A percentile compares a stretch with the other conserved stretches of the same genome.
Conservation (phyloP, 306 rosid genomes). For the Medicago lupulina region DNA sequence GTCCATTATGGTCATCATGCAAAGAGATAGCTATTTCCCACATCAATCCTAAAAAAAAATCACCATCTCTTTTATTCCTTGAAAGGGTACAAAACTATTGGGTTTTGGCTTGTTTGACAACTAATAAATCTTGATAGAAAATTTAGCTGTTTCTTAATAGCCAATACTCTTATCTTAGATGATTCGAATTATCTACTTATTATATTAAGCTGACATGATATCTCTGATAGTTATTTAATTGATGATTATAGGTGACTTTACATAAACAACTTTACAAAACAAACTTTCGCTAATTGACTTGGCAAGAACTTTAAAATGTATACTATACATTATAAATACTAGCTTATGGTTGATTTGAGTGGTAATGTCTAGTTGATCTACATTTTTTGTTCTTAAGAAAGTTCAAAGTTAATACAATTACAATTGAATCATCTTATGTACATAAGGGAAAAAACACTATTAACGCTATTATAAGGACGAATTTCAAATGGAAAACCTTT, state of each 20-base stretch:
- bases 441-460: too few relatives aligned
- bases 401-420: too few relatives aligned
- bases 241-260: constrained; percentile 3
- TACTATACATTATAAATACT: too few relatives aligned
- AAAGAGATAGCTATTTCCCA: constrained; percentile 1
- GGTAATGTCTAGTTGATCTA: too few relatives aligned
- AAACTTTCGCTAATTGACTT: background rate
- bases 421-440: too few relatives aligned
- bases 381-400: too few relatives aligned
- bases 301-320: background rate
- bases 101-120: constrained; percentile 10
- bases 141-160: background rate
- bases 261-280: background rate
- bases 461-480: too few relatives aligned
- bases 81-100: background rate
- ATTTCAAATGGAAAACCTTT: too few relatives aligned
- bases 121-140: constrained; percentile 22
- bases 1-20: constrained; percentile 23
- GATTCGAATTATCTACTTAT: constrained; percentile 1
- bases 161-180: constrained; percentile 9
- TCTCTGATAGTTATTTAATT: constrained; percentile 22
- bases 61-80: constrained; percentile 7
- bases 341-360: too few relatives aligned
- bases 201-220: background rate
- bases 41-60: background rate